phyloP scores from a whole-genome alignment of 106 monocot species.

The Iris macrosiphon region DNA sequence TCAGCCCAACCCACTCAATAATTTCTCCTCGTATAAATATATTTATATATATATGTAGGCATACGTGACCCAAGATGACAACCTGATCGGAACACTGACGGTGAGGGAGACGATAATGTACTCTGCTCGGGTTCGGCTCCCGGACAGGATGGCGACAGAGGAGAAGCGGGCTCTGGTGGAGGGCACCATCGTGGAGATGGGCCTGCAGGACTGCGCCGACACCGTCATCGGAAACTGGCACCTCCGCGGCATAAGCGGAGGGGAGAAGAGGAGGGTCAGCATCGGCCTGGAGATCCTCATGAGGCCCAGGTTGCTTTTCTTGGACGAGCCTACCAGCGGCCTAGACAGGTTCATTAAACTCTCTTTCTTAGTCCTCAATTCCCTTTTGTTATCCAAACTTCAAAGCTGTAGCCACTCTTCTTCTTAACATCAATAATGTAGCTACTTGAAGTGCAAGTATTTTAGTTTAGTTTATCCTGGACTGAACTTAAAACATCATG shows the following conservation, averaged over 20 bases:
- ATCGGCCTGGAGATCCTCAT: slow-evolving; percentile 96
- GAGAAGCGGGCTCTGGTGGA: slow-evolving; percentile 72
- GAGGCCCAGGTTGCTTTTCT: slow-evolving; percentile 88
- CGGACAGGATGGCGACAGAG: slow-evolving; percentile 59
- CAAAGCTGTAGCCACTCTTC: too few species aligned
- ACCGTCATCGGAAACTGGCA: slow-evolving; percentile 80
- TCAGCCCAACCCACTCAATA: too few species aligned
- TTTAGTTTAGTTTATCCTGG: too few species aligned
- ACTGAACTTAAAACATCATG: too few species aligned
- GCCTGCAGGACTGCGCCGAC: slow-evolving; percentile 75
- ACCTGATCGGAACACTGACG: slow-evolving; percentile 73
- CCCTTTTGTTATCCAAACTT: too few species aligned
- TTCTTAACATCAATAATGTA: too few species aligned
- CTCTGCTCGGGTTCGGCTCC: slow-evolving; percentile 65
- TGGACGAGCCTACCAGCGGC: slow-evolving; percentile 97
- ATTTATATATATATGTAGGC: slow-evolving; percentile 41
- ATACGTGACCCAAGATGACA: slow-evolving; percentile 89
- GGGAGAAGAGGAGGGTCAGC: slow-evolving; percentile 93
- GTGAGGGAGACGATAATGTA: slow-evolving; percentile 83
- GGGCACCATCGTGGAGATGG: slow-evolving; percentile 77
- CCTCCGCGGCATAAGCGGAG: slow-evolving; percentile 80
- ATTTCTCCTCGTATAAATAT: too few species aligned
- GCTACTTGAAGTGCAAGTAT: too few species aligned
- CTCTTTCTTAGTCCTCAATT: too few species aligned
- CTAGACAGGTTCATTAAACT: slow-evolving; percentile 91